phyloP scores from a whole-genome alignment of 2,329 filamentous ascomycete genomes.

The Coleophoma crateriformis region DNA sequence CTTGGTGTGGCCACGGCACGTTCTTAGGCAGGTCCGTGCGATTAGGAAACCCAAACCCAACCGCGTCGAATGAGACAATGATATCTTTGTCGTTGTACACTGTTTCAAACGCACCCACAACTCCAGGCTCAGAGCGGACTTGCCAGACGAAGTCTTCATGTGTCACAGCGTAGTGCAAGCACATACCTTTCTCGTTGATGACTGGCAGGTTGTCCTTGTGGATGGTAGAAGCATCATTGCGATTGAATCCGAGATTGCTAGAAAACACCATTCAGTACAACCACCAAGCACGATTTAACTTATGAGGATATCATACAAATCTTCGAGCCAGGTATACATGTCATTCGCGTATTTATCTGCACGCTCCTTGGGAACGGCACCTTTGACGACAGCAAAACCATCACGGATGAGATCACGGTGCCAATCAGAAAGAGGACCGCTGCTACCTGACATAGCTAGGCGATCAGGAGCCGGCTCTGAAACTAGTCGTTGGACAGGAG shows the following conservation, averaged over 20 bases:
- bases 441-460: too few relatives aligned
- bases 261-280: not conserved
- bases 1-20: constrained; percentile 40
- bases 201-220: constrained; percentile 25
- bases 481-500: too few relatives aligned
- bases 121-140: constrained; percentile 40
- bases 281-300: too few relatives aligned
- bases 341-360: not conserved
- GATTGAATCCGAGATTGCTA: not conserved
- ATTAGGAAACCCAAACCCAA: constrained; percentile 22
- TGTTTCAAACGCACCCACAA: constrained; percentile 39
- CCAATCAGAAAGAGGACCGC: too few relatives aligned
- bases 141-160: constrained; percentile 45
- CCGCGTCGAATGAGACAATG: constrained; percentile 41
- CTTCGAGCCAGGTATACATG: not conserved
- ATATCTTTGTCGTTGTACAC: constrained; percentile 39
- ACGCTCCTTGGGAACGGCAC: not conserved
- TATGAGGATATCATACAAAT: not conserved
- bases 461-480: too few relatives aligned
- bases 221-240: not conserved
- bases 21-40: constrained; percentile 29
- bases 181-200: constrained; percentile 43
- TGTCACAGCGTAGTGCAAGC: constrained; percentile 36
- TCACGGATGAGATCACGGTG: not conserved
- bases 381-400: not conserved